A percentile compares a stretch with the other conserved stretches of the same genome.
Conservation (phyloP, 768 basidiomycete species). For the Rhodosporidiobolus sp. region DNA sequence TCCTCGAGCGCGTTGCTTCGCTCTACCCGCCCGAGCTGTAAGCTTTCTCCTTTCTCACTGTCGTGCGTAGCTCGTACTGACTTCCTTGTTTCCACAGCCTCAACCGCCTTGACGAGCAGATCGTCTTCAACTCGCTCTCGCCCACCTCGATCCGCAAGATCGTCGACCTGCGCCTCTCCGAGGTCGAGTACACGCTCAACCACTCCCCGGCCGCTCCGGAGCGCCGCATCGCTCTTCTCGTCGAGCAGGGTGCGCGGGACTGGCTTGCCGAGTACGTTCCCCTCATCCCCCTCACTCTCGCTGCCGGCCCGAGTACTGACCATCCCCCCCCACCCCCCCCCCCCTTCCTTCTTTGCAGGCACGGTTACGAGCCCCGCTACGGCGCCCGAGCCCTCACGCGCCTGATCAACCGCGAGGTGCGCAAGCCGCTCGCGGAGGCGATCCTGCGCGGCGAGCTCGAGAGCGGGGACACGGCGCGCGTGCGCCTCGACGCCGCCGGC, state of each 20-base stretch:
- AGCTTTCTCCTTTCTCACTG: not conserved
- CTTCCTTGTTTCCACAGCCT: conserved; percentile 20
- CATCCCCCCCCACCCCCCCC: too few species aligned
- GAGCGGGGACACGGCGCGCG: conserved; percentile 30
- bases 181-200: conserved; percentile 73
- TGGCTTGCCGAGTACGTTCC: conserved; percentile 59
- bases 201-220: conserved; percentile 65
- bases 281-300: too few species aligned
- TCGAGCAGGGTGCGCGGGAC: conserved; percentile 67
- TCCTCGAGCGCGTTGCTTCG: conserved; percentile 15
- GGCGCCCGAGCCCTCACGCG: conserved; percentile 89
- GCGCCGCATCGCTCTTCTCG: conserved; percentile 69
- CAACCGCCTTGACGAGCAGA: conserved; percentile 49
- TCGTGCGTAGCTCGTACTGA: too few species aligned
- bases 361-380: conserved; percentile 75
- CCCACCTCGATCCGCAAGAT: conserved; percentile 71
- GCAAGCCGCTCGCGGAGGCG: conserved; percentile 14
- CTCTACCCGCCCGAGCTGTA: conserved; percentile 35
- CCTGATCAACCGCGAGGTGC: conserved; percentile 60
- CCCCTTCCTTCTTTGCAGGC: conserved; percentile 14
- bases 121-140: conserved; percentile 70
- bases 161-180: conserved; percentile 72
- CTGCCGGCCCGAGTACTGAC: too few species aligned
- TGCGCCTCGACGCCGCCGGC: conserved; percentile 12
- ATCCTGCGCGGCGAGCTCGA: conserved; percentile 23